Conservation (phyloP, 768 basidiomycete species). For the Xerocomellus intermedius region DNA sequence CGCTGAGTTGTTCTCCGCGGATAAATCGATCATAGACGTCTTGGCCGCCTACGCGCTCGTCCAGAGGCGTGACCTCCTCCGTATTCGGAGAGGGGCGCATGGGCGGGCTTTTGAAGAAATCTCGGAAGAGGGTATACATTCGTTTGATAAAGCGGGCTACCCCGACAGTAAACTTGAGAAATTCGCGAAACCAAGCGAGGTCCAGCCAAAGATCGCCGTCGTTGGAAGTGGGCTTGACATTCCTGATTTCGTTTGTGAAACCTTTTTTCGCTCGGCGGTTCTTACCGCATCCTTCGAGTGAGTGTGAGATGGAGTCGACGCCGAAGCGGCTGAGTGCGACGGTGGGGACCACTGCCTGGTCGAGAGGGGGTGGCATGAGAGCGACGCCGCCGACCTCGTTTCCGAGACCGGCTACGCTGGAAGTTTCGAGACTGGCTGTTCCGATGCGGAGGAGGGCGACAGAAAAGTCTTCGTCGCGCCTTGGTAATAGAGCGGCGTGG, state of each 20-base stretch:
- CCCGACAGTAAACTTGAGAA: conserved; percentile 33
- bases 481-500: conserved; percentile 42
- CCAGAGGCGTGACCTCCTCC: conserved; percentile 4
- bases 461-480: conserved; percentile 71
- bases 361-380: conserved; percentile 12
- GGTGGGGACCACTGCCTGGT: conserved; percentile 28
- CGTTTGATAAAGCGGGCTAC: conserved; percentile 29
- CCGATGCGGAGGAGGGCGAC: conserved; percentile 69
- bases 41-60: conserved; percentile 29
- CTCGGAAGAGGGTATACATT: conserved; percentile 15
- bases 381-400: conserved; percentile 67
- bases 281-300: conserved; percentile 27
- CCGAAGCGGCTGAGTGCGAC: conserved; percentile 43
- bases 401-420: conserved; percentile 65
- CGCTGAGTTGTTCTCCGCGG: conserved; percentile 53
- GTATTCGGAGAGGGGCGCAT: conserved; percentile 6
- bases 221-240: conserved; percentile 35
- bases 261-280: conserved; percentile 33
- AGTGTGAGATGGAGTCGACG: conserved; percentile 37
- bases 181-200: conserved; percentile 41
- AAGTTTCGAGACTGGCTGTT: conserved; percentile 74
- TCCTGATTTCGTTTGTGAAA: conserved; percentile 51
- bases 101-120: conserved; percentile 18
- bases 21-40: conserved; percentile 57
- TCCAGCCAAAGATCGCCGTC: conserved; percentile 42